Percentiles rank a stretch among this genome's conserved stretches.
Conservation (phyloP, 108 stramenopile genomes). For the Phaeodactylum tricornutum region DNA sequence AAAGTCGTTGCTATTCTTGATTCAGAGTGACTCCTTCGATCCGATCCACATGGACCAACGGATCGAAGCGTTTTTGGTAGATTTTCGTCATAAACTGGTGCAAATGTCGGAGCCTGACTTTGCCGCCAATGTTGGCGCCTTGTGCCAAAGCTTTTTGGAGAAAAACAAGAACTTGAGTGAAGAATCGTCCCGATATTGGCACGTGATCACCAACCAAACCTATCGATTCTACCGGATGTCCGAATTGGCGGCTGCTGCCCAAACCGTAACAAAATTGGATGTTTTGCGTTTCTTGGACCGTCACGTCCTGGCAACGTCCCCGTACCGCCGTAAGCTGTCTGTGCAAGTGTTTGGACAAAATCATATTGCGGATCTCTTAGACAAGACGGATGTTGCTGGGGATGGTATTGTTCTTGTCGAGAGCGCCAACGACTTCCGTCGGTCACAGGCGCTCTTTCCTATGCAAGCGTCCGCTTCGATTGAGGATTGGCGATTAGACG, state of each 20-base stretch:
- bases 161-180: constrained; percentile 51
- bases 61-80: constrained; percentile 30
- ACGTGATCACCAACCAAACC: constrained; percentile 26
- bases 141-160: constrained; percentile 35
- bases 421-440: too few species aligned
- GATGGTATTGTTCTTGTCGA: too few species aligned
- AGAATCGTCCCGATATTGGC: constrained; percentile 36
- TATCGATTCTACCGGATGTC: constrained; percentile 28
- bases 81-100: constrained; percentile 25
- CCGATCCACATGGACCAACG: constrained; percentile 35
- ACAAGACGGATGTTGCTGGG: too few species aligned
- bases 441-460: too few species aligned
- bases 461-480: too few species aligned
- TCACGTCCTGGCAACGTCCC: constrained; percentile 21
- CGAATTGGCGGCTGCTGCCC: constrained; percentile 29
- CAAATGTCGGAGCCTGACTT: constrained; percentile 30
- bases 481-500: too few species aligned
- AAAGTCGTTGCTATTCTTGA: constrained; percentile 44
- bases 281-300: constrained; percentile 39
- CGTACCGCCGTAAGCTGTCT: constrained; percentile 27
- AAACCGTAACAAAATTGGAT: constrained; percentile 16
- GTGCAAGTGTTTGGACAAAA: constrained; percentile 33
- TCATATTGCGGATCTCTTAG: too few species aligned
- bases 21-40: constrained; percentile 40
- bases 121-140: constrained; percentile 27